Conservation (phyloP, 495 filamentous ascomycete species). For the Xylaria castorea region DNA sequence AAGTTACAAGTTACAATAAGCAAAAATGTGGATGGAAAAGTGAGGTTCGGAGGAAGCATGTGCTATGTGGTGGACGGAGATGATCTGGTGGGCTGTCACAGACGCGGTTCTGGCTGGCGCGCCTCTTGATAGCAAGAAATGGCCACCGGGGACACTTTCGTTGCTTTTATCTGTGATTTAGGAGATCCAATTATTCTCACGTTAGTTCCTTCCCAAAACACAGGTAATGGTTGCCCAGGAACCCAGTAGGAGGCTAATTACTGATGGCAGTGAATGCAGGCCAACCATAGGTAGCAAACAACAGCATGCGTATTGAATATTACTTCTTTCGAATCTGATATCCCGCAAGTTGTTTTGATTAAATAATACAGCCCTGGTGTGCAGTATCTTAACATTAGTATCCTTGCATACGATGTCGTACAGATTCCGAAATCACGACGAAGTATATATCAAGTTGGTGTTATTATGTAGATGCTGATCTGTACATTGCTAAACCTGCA, state of each 20-base stretch:
- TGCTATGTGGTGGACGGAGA: background rate
- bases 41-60: background rate
- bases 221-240: background rate
- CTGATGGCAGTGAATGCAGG: background rate
- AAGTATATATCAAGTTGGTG: background rate
- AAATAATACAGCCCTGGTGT: no score
- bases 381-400: no score
- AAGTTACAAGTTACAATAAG: background rate
- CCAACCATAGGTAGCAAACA: background rate
- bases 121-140: background rate
- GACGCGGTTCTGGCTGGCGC: background rate
- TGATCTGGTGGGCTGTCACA: background rate
- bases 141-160: background rate
- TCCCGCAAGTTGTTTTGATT: no score
- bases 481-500: background rate
- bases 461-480: background rate
- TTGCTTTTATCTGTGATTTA: background rate
- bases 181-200: background rate
- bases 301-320: background rate
- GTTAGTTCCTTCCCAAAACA: constrained; percentile 2
- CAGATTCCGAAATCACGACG: no score
- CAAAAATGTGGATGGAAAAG: constrained; percentile 3
- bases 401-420: no score
- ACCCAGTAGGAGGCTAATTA: background rate
- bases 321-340: no score